Conservation (phyloP, 352 stramenopile species). For the Thalassiosira oceanica region DNA sequence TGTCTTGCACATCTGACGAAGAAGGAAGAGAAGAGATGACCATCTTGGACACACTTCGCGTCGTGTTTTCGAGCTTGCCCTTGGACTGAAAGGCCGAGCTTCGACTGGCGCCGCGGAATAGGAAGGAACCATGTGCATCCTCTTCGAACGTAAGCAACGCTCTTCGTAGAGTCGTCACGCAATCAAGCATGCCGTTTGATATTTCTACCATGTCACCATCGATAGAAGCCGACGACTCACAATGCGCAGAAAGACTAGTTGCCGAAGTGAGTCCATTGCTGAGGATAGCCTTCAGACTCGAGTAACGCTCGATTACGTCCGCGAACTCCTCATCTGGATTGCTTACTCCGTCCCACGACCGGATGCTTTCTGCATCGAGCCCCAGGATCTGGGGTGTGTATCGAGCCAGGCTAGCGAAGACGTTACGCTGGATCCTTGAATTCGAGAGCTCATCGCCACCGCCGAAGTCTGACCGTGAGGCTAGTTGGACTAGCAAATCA, state of each 20-base stretch:
- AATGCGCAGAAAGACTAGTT: not conserved
- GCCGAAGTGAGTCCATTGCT: constrained; percentile 17
- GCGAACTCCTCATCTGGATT: not conserved
- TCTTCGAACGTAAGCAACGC: constrained; percentile 43
- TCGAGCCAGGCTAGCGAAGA: constrained; percentile 38
- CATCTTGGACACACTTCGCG: constrained; percentile 24
- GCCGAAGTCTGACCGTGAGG: constrained; percentile 1
- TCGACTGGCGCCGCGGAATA: constrained; percentile 28
- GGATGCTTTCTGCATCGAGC: constrained; percentile 41
- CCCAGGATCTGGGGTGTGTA: constrained; percentile 30
- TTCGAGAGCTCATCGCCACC: constrained; percentile 4
- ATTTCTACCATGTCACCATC: constrained; percentile 1
- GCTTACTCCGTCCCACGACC: constrained; percentile 19
- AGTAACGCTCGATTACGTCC: constrained; percentile 19
- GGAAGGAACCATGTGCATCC: constrained; percentile 41
- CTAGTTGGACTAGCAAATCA: constrained; percentile 29
- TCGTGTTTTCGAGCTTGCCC: too few relatives aligned
- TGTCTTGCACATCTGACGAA: constrained; percentile 11
- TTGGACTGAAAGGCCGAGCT: too few relatives aligned
- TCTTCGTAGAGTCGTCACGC: constrained; percentile 13
- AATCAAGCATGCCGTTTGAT: constrained; percentile 8
- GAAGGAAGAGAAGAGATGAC: constrained; percentile 28
- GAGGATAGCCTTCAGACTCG: constrained; percentile 28
- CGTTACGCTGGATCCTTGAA: constrained; percentile 18
- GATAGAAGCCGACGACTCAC: not conserved